These are phyloP conservation scores for Fagopyrum homotropicum DNA, from an alignment of 148 eudicot species.

Conservation along the genomic window DNA sequence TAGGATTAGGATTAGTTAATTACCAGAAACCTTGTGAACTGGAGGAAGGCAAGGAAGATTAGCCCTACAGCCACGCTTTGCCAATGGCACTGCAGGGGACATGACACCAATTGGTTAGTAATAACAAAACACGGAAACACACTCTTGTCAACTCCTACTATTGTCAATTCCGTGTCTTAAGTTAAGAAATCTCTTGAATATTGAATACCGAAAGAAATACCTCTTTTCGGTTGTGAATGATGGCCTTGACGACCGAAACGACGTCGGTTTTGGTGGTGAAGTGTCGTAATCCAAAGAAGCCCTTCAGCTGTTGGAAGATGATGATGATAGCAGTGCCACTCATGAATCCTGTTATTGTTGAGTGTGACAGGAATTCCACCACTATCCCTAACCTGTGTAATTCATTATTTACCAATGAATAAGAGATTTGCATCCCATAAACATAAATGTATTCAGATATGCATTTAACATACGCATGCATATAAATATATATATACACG, in stretches of 20 bases:
- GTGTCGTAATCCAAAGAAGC: background rate
- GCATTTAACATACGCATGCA: too few species aligned
- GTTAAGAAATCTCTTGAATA: too few species aligned
- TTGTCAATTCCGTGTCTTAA: too few species aligned
- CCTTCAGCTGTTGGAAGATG: background rate
- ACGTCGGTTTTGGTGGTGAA: conserved; percentile 6
- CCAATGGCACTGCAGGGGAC: background rate
- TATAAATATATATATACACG: too few species aligned
- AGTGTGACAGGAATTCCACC: conserved; percentile 4
- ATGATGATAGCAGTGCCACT: conserved; percentile 1
- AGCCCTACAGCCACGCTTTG: conserved; percentile 29
- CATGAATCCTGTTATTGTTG: conserved; percentile 9
- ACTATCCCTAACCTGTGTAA: background rate
- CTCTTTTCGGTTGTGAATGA: background rate
- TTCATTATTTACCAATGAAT: too few species aligned
- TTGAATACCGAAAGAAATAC: background rate
- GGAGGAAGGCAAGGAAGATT: conserved; percentile 60
- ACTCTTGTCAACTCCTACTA: too few species aligned
- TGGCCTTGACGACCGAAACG: background rate
- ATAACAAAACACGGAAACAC: too few species aligned
- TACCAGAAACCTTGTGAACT: conserved; percentile 52
- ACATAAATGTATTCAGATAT: too few species aligned
- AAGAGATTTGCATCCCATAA: too few species aligned
- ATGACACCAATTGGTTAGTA: too few species aligned
- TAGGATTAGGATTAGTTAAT: conserved; percentile 6